Percentiles rank a stretch among this genome's conserved stretches.
These are phyloP conservation scores for Saccharum officinarum DNA, from an alignment of 176 grass and related monocot species.

Conservation along the genomic window DNA sequence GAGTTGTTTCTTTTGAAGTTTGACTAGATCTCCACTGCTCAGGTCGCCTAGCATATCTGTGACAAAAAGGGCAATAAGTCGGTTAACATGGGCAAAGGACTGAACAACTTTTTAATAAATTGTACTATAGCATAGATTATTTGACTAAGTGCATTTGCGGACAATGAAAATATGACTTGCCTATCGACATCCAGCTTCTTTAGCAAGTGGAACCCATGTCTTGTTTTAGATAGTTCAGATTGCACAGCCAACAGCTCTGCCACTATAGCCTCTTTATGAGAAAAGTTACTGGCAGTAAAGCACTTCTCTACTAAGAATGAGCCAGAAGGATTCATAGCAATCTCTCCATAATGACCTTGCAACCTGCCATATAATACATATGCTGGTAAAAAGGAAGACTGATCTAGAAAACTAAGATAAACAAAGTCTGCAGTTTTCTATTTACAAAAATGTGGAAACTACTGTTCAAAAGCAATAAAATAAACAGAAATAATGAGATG, in stretches of 20 bases:
- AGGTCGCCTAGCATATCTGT: slow-evolving; percentile 81
- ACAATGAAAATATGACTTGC: slow-evolving; percentile 37
- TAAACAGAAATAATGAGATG: background rate
- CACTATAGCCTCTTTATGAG: slow-evolving; percentile 80
- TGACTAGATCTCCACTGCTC: slow-evolving; percentile 79
- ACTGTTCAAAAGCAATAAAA: background rate
- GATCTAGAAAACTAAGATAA: background rate
- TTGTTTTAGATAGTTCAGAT: slow-evolving; percentile 64
- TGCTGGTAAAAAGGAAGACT: background rate
- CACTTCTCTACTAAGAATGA: slow-evolving; percentile 96
- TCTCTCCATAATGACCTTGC: slow-evolving; percentile 69
- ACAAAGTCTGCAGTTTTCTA: background rate
- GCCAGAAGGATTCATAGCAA: slow-evolving; percentile 77
- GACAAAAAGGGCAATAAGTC: slow-evolving; percentile 4
- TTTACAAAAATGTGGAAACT: background rate
- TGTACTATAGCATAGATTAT: background rate
- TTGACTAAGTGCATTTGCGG: background rate
- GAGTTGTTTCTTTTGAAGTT: slow-evolving; percentile 80
- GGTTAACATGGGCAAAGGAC: background rate
- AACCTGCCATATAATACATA: slow-evolving; percentile 51
- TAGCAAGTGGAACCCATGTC: slow-evolving; percentile 83
- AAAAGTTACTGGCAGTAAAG: slow-evolving; percentile 77
- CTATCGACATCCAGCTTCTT: slow-evolving; percentile 94
- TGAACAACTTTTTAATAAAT: background rate
- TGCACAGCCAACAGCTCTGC: slow-evolving; percentile 64